Evolutionary conservation across 2,329 filamentous ascomycete species (phyloP), one percentile per base, ranked within the genome.

Genomic region (Teratosphaeria epicoccoides): DNA sequence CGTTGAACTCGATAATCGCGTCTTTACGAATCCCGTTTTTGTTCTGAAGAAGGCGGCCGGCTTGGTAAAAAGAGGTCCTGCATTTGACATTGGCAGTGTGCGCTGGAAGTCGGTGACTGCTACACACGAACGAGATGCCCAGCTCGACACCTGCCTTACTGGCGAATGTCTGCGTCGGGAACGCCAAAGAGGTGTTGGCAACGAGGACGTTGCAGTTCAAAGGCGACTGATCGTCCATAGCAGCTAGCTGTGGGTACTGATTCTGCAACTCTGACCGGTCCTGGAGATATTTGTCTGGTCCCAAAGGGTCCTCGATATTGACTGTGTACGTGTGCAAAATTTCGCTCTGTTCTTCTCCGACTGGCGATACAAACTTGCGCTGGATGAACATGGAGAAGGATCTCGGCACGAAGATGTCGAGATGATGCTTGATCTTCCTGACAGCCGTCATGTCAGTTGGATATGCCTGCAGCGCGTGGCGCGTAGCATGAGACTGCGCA

Each of bases 341-440:
- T 4, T 65, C 56, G 6, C 52, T 49, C 2, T 61, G 61, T 11
- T 61, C 56, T 24, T 62, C 57, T 6, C 56, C 52, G 29, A 54
- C 24, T 24, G 29, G 11, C 2, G 17, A 7, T 5, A 28, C 33
- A 26, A 52, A 50, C 33, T 64, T 65, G 20, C 65, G 66, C 50
- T 69, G 67, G 22, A 73, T 68, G 28, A 69, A 66, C 67, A 75
- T 72, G 49, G 65, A 63, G 40, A 74, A 73, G 7, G 68, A 60
- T 5, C 49, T 54, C 6, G 65, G 66, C 51, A 62, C 55, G 22
- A 68, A 64, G 17, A 59, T 46, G 11, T 60, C 60, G 1, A 61
- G 55, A 4, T 52, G 37, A 9, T 51, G 17, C 46, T 63, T 63
- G 26, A 57, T 28, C 25, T 57, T 55, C 25, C 52, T 40, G 37